Percentiles rank a stretch among this genome's conserved stretches.
These are phyloP conservation scores for Parmelia sp. DNA, from an alignment of 495 filamentous ascomycete genomes.

Conservation along the genomic window DNA sequence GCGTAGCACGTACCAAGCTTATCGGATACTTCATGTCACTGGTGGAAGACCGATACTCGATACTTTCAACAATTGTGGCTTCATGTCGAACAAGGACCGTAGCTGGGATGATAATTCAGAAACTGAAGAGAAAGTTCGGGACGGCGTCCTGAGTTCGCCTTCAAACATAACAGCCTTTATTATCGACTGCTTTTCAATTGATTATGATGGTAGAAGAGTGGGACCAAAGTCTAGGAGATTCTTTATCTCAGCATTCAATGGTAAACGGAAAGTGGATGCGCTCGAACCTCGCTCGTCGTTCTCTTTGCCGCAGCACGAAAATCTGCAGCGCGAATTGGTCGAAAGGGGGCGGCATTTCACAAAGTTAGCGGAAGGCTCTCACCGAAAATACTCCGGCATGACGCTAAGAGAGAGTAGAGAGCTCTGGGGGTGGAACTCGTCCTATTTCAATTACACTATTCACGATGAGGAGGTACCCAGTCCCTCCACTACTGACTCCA, in stretches of 20 bases:
- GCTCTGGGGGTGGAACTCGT: not conserved
- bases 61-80: not conserved
- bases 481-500: not conserved
- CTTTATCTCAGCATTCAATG: not conserved
- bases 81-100: not conserved
- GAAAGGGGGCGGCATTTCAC: slow-evolving; percentile 4
- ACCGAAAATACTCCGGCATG: not conserved
- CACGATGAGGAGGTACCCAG: slow-evolving; percentile 2
- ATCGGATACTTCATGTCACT: slow-evolving; percentile 13
- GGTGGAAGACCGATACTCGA: slow-evolving; percentile 5
- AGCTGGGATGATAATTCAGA: not conserved
- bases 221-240: not conserved
- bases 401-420: slow-evolving; percentile 8
- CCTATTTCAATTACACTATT: not conserved
- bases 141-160: not conserved
- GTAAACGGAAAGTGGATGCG: not conserved
- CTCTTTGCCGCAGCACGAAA: not conserved
- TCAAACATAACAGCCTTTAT: not conserved
- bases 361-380: not conserved
- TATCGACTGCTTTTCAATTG: slow-evolving; percentile 9
- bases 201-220: slow-evolving; percentile 3
- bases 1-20: not conserved
- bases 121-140: not conserved
- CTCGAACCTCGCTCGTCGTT: not conserved
- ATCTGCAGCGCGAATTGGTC: not conserved